Percentiles rank a stretch among this genome's conserved stretches.
phyloP scores from a whole-genome alignment of 2,329 filamentous ascomycete species.

The Parasarocladium wereldwijsianum region DNA sequence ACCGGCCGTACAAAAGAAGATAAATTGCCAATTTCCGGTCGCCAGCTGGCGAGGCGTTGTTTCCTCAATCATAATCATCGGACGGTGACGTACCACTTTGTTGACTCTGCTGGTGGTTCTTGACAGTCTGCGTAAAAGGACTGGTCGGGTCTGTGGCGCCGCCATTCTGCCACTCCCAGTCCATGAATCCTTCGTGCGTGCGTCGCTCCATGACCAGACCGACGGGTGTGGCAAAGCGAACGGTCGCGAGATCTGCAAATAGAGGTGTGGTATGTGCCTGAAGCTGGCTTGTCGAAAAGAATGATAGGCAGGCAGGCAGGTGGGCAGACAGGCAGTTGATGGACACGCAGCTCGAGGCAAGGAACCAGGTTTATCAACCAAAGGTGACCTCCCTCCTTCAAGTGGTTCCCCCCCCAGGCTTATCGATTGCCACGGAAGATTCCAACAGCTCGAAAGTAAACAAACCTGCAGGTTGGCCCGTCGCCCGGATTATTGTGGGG shows the following conservation, averaged over 20 bases:
- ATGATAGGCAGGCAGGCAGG: too few relatives aligned
- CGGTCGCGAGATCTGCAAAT: too few relatives aligned
- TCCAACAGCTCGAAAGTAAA: background rate
- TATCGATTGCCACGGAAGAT: too few relatives aligned
- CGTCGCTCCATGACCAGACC: constrained; percentile 32
- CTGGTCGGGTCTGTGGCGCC: constrained; percentile 46
- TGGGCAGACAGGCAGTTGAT: too few relatives aligned
- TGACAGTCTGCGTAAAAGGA: constrained; percentile 41
- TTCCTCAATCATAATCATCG: background rate
- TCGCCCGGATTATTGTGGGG: too few relatives aligned
- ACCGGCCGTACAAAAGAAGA: background rate
- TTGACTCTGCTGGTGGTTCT: constrained; percentile 15
- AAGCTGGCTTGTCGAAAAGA: background rate
- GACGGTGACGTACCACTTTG: constrained; percentile 24
- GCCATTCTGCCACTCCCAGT: constrained; percentile 47
- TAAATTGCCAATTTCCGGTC: background rate
- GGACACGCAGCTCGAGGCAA: too few relatives aligned
- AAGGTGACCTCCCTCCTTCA: too few relatives aligned
- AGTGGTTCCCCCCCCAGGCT: too few relatives aligned
- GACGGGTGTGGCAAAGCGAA: too few relatives aligned
- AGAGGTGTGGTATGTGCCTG: background rate
- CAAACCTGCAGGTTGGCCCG: background rate
- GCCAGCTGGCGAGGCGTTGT: constrained; percentile 9
- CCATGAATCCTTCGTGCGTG: constrained; percentile 48
- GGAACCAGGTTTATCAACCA: too few relatives aligned